phyloP scores from a whole-genome alignment of 192 early-diverging fungal genomes.

The Podila verticillata region DNA sequence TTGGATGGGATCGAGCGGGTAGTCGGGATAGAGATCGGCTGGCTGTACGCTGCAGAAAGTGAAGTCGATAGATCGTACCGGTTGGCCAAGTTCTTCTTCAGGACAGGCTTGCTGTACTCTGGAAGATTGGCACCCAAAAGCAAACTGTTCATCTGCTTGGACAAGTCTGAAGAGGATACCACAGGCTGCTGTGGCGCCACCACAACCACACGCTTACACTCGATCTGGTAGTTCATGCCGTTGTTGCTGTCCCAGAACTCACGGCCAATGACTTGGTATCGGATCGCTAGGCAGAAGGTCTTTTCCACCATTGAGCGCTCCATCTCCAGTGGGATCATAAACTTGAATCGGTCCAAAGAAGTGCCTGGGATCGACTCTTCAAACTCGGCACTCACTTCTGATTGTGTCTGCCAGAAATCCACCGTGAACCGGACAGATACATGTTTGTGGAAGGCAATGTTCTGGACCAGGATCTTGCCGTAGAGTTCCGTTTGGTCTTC shows the following conservation, averaged over 20 bases:
- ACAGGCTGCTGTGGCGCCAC: background rate
- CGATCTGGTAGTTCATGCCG: conserved; percentile 85
- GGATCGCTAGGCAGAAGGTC: conserved; percentile 61
- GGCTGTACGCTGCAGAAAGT: conserved; percentile 45
- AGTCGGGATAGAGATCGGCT: conserved; percentile 21
- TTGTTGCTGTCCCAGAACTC: conserved; percentile 97
- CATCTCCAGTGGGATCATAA: conserved; percentile 60
- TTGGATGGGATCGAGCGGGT: background rate
- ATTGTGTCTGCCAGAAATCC: conserved; percentile 81
- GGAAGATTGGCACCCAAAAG: conserved; percentile 25
- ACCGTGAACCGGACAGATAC: conserved; percentile 83
- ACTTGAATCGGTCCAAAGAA: conserved; percentile 76
- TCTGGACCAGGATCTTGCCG: conserved; percentile 81
- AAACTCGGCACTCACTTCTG: conserved; percentile 74
- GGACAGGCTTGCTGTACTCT: conserved; percentile 40
- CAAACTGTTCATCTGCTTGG: conserved; percentile 41
- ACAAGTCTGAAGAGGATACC: conserved; percentile 15
- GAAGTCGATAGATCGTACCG: conserved; percentile 53
- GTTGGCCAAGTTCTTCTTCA: conserved; percentile 36
- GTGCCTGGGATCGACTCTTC: conserved; percentile 60
- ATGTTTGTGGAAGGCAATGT: conserved; percentile 87
- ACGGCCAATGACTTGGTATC: conserved; percentile 73
- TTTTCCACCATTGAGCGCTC: conserved; percentile 55
- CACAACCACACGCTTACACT: conserved; percentile 48
- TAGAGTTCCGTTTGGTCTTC: conserved; percentile 63